Evolutionary conservation across 2,329 filamentous ascomycete species (phyloP), one percentile per base, ranked within the genome.

Genomic region (Delphinella strobiligena): DNA sequence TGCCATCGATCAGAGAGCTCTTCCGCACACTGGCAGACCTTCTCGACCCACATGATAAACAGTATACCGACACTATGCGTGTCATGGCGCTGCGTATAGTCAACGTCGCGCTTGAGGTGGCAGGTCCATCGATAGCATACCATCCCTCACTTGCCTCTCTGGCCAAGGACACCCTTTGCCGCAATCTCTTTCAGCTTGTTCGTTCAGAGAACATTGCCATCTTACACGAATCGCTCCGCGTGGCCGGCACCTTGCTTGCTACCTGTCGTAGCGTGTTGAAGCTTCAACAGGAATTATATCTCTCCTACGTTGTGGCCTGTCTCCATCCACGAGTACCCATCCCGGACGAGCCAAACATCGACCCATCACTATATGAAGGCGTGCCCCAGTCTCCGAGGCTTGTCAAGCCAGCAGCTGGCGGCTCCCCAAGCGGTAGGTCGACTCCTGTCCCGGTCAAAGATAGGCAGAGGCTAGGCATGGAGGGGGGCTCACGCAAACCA

Each of bases 51-150:
- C 84, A 94, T 54, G 89, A 96, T 60, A 80, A 78, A 38, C 84
- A 89, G 51, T 85, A 95, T 59, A 93, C 87, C 2, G 91, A 98
- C 55, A 81, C 85, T 1, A 91, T 96, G 81, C 78, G 89, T 50
- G 86, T 98, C 31, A 98, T 98, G 88, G 91, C 91, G 14, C 66
- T 98, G 48, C 78, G 91, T 32, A 96, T 98, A 47, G 91, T 98
- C 40, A 91, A 98, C 58, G 91, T 98, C 33, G 91, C 91, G 2
- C 73, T 98, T 16, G 91, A 98, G 61, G 89, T 98, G 42, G 87
- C 91, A 2, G 91, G 91, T 0, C 89, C 91, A 3, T 93, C 88
- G 5, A 95, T 98, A 55, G 85, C 88, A 36, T 82, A 83, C 47
- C 91, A 98, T 57, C 88, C 89, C 4, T 85, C 82, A 42, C 67